A percentile compares a stretch with the other conserved stretches of the same genome.
phyloP scores from a whole-genome alignment of 495 filamentous ascomycete genomes.

The Filosporella fistucella region DNA sequence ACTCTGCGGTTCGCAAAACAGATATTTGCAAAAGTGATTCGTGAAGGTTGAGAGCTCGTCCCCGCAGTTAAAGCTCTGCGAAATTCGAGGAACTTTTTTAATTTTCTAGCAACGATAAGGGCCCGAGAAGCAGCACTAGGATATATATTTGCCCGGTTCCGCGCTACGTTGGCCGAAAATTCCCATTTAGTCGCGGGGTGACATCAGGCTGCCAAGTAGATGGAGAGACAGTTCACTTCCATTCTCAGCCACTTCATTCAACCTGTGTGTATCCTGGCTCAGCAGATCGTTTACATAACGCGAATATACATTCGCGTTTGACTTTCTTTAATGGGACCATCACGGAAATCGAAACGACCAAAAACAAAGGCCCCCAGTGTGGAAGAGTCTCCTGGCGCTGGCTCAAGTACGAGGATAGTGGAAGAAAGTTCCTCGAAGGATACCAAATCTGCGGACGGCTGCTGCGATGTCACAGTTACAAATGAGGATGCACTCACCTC shows the following conservation, averaged over 20 bases:
- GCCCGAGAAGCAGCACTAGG: too few species aligned
- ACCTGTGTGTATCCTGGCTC: not conserved
- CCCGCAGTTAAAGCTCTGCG: too few species aligned
- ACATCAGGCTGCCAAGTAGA: constrained; percentile 5
- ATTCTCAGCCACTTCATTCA: not conserved
- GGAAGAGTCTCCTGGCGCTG: constrained; percentile 1
- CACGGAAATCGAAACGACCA: constrained; percentile 20
- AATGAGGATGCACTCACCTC: constrained; percentile 4
- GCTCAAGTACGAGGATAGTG: not conserved
- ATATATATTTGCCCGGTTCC: too few species aligned
- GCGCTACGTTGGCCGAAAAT: too few species aligned
- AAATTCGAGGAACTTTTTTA: too few species aligned
- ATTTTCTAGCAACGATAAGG: too few species aligned
- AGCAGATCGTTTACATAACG: not conserved
- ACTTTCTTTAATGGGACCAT: constrained; percentile 20
- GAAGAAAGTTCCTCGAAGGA: not conserved
- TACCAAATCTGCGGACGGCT: not conserved
- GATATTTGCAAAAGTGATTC: too few species aligned
- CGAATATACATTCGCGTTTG: not conserved
- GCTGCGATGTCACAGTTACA: not conserved
- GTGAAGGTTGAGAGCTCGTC: too few species aligned
- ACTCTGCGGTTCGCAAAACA: too few species aligned
- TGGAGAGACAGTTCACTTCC: not conserved
- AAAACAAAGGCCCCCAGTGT: constrained; percentile 16
- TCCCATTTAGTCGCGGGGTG: too few species aligned